A percentile compares a stretch with the other conserved stretches of the same genome.
These are phyloP conservation scores for Anacardium occidentale DNA, from an alignment of 345 rosid species.

Conservation along the genomic window DNA sequence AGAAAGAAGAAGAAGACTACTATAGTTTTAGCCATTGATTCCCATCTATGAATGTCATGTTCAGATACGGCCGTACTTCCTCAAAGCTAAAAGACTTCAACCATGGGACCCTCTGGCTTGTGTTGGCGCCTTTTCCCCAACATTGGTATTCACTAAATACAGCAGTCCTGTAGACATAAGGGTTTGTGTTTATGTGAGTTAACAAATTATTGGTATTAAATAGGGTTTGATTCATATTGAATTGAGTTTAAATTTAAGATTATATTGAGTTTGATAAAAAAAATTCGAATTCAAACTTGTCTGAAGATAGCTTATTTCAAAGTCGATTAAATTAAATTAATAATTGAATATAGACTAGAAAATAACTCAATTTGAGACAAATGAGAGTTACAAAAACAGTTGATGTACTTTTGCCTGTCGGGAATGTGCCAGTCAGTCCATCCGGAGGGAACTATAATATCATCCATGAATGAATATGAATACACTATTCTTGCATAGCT, in stretches of 20 bases:
- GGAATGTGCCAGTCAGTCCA: slow-evolving; percentile 86
- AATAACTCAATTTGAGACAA: too few species aligned
- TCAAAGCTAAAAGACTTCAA: slow-evolving; percentile 44
- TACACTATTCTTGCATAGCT: slow-evolving; percentile 68
- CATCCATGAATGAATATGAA: slow-evolving; percentile 61
- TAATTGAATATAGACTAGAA: too few species aligned
- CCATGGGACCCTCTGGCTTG: slow-evolving; percentile 65
- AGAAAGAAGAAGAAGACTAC: not conserved
- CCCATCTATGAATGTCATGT: slow-evolving; percentile 62
- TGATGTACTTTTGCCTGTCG: slow-evolving; percentile 52
- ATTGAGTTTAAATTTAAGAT: too few species aligned
- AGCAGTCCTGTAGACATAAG: slow-evolving; percentile 51
- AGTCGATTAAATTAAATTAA: too few species aligned
- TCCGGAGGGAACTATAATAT: slow-evolving; percentile 62
- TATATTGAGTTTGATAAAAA: too few species aligned
- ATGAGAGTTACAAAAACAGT: not conserved
- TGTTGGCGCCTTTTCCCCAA: slow-evolving; percentile 79
- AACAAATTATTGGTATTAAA: not conserved
- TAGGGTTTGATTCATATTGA: too few species aligned
- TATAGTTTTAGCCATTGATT: slow-evolving; percentile 74
- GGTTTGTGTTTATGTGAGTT: not conserved
- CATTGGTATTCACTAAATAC: slow-evolving; percentile 77
- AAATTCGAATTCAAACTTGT: too few species aligned
- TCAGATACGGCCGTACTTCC: slow-evolving; percentile 59
- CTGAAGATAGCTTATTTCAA: too few species aligned